phyloP scores from a whole-genome alignment of 352 stramenopile genomes.

The Phytopythium delawarense region DNA sequence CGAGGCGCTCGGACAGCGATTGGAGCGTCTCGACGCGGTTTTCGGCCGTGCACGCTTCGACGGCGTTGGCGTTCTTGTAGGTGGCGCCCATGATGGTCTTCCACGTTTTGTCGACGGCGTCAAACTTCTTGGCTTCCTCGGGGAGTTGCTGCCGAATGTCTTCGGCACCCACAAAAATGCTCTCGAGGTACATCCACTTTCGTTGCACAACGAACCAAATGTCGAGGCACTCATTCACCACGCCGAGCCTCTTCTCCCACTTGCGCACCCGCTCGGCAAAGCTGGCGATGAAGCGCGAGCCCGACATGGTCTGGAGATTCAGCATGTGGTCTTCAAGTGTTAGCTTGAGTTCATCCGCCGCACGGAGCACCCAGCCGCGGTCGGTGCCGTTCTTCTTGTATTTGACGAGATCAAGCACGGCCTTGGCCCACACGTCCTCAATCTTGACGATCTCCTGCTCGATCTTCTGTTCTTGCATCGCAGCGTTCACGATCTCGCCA shows the following conservation, averaged over 20 bases:
- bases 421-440: slow-evolving; percentile 88
- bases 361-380: slow-evolving; percentile 78
- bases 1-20: slow-evolving; percentile 82
- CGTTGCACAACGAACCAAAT: slow-evolving; percentile 93
- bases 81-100: slow-evolving; percentile 91
- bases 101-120: slow-evolving; percentile 91
- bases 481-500: slow-evolving; percentile 91
- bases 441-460: slow-evolving; percentile 93
- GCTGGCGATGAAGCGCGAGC: slow-evolving; percentile 88
- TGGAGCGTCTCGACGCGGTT: slow-evolving; percentile 88
- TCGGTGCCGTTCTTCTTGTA: slow-evolving; percentile 91
- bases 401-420: slow-evolving; percentile 87
- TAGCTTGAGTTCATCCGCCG: slow-evolving; percentile 80
- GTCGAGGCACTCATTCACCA: slow-evolving; percentile 90
- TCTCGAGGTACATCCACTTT: slow-evolving; percentile 96
- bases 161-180: slow-evolving; percentile 92
- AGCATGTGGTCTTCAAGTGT: slow-evolving; percentile 87
- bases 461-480: slow-evolving; percentile 94
- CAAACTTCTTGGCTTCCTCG: slow-evolving; percentile 93
- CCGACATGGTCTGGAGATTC: slow-evolving; percentile 88
- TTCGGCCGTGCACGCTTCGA: slow-evolving; percentile 88
- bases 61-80: slow-evolving; percentile 90
- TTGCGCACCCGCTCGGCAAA: slow-evolving; percentile 88
- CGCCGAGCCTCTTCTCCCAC: slow-evolving; percentile 89
- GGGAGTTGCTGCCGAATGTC: slow-evolving; percentile 93